Percentiles rank a stretch among this genome's conserved stretches.
phyloP scores from a whole-genome alignment of 2,329 filamentous ascomycete genomes.

The Beauveria asiatica region DNA sequence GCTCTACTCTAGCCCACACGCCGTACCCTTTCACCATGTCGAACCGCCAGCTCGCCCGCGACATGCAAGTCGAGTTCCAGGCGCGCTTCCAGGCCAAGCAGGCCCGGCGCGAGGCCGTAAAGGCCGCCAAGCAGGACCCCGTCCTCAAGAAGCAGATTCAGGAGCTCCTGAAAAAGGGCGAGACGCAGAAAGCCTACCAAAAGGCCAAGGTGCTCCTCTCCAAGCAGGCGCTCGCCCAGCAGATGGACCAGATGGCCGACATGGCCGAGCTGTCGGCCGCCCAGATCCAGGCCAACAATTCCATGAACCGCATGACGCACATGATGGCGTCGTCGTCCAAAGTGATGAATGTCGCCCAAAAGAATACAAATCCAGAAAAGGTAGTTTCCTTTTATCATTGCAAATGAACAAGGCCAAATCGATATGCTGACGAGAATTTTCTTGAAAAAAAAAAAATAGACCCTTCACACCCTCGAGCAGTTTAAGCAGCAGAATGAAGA shows the following conservation, averaged over 20 bases:
- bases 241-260: slow-evolving; percentile 58
- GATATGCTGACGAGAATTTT: not conserved
- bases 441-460: slow-evolving; percentile 26
- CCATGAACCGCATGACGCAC: slow-evolving; percentile 56
- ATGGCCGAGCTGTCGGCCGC: slow-evolving; percentile 53
- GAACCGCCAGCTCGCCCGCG: slow-evolving; percentile 49
- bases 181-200: slow-evolving; percentile 54
- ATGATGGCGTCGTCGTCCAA: slow-evolving; percentile 54
- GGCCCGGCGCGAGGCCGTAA: slow-evolving; percentile 51
- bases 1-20: not conserved
- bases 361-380: slow-evolving; percentile 50
- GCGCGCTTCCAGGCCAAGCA: slow-evolving; percentile 56
- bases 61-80: slow-evolving; percentile 57
- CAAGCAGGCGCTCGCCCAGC: slow-evolving; percentile 52
- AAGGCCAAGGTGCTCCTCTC: slow-evolving; percentile 55
- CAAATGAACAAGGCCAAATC: no score
- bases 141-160: slow-evolving; percentile 56
- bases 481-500: slow-evolving; percentile 56
- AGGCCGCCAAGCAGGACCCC: slow-evolving; percentile 52
- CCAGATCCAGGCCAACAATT: slow-evolving; percentile 56
- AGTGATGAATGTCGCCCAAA: slow-evolving; percentile 51
- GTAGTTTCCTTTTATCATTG: slow-evolving; percentile 20
- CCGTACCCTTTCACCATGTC: slow-evolving; percentile 35
- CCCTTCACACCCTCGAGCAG: slow-evolving; percentile 51
- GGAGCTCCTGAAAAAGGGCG: slow-evolving; percentile 53